Evolutionary conservation across 495 filamentous ascomycete genomes (phyloP).

Genomic region (Xylaria grammica): DNA sequence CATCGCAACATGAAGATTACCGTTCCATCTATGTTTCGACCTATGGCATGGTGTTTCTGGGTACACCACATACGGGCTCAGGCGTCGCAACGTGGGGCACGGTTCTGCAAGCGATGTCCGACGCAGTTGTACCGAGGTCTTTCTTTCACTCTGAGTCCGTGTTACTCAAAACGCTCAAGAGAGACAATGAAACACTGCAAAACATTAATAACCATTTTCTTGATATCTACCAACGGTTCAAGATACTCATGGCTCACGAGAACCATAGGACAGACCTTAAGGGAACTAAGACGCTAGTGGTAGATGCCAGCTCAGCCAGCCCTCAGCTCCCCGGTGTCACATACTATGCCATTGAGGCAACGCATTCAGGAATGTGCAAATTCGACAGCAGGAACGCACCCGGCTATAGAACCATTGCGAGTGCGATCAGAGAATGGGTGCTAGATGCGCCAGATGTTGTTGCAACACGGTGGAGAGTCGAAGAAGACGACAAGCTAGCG

Average conservation of each 20-base stretch:
- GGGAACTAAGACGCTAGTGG: constrained; percentile 64
- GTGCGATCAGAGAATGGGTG: constrained; percentile 72
- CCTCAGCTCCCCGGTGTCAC: constrained; percentile 76
- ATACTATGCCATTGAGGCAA: constrained; percentile 78
- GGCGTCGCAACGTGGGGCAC: constrained; percentile 78
- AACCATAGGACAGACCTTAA: constrained; percentile 69
- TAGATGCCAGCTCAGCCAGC: constrained; percentile 76
- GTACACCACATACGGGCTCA: constrained; percentile 84
- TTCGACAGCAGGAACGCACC: constrained; percentile 75
- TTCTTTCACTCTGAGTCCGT: constrained; percentile 73
- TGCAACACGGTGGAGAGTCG: constrained; percentile 65
- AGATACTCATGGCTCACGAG: constrained; percentile 72
- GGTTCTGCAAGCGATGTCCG: constrained; percentile 74
- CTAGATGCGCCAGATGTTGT: constrained; percentile 63
- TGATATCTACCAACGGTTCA: constrained; percentile 73
- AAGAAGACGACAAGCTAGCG: constrained; percentile 59
- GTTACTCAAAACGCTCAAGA: constrained; percentile 73
- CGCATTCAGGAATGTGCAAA: constrained; percentile 89
- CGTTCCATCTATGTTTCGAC: constrained; percentile 83
- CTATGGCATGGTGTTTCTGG: constrained; percentile 83
- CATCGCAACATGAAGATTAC: constrained; percentile 71
- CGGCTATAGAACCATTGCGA: constrained; percentile 75
- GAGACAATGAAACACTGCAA: constrained; percentile 79
- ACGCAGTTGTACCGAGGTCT: constrained; percentile 69
- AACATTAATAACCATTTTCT: constrained; percentile 80